phyloP scores from a whole-genome alignment of 2,329 filamentous ascomycete genomes.

The Blastomyces gilchristii region DNA sequence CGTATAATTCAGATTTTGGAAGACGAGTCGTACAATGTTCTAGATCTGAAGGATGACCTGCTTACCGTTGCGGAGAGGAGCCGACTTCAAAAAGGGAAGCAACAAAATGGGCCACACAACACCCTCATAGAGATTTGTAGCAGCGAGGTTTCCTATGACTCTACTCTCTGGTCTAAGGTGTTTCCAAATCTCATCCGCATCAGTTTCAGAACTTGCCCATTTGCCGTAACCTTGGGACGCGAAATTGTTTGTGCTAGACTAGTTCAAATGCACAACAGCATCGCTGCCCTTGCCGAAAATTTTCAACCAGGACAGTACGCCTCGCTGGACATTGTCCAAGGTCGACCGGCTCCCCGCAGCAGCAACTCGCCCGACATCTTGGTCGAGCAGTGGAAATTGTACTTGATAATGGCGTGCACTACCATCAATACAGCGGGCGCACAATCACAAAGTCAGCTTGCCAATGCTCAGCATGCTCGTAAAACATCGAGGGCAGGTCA shows the following conservation, averaged over 20 bases:
- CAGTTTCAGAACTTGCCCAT: constrained; percentile 81
- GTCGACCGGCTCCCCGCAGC: constrained; percentile 39
- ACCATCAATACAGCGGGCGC: constrained; percentile 77
- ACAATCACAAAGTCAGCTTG: constrained; percentile 48
- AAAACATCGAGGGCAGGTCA: constrained; percentile 63
- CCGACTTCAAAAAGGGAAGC: constrained; percentile 78
- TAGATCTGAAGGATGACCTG: constrained; percentile 84
- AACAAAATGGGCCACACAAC: constrained; percentile 71
- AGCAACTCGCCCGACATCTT: constrained; percentile 60
- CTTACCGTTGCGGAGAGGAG: constrained; percentile 80
- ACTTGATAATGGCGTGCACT: constrained; percentile 93
- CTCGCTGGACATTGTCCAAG: constrained; percentile 28
- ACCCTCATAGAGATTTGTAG: constrained; percentile 89
- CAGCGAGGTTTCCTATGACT: constrained; percentile 89
- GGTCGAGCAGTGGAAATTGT: constrained; percentile 96
- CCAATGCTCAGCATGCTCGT: constrained; percentile 61
- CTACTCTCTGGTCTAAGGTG: constrained; percentile 93
- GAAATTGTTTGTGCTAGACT: constrained; percentile 89
- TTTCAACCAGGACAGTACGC: constrained; percentile 18
- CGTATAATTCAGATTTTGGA: constrained; percentile 88
- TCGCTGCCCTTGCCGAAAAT: constrained; percentile 66
- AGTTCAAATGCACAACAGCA: constrained; percentile 81
- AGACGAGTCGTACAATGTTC: constrained; percentile 74
- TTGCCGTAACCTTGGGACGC: constrained; percentile 79
- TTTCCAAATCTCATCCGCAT: constrained; percentile 91